A percentile compares a stretch with the other conserved stretches of the same genome.
These are phyloP conservation scores for Alnus glutinosa DNA, from an alignment of 306 rosid species.

Conservation along the genomic window DNA sequence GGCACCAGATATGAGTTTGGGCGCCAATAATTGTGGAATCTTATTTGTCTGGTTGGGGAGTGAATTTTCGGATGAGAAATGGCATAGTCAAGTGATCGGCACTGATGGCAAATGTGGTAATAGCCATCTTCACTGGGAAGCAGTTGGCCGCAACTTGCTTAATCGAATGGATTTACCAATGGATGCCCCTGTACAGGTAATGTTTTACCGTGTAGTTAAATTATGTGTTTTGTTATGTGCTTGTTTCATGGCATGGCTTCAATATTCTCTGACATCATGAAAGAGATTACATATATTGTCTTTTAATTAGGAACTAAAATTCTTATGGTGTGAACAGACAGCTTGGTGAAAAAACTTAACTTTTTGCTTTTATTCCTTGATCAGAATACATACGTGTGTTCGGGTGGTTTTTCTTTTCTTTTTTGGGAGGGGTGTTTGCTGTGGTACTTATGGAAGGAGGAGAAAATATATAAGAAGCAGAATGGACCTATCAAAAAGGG, in stretches of 20 bases:
- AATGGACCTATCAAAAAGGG: neutral
- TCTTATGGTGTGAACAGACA: neutral
- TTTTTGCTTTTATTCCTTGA: neutral
- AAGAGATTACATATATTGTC: neutral
- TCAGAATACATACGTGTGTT: neutral
- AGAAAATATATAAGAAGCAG: no score
- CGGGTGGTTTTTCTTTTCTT: neutral
- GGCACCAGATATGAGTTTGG: constrained; percentile 28
- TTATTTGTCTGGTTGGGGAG: constrained; percentile 48
- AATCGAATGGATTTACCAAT: constrained; percentile 35
- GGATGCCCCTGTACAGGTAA: constrained; percentile 44
- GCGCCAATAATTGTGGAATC: constrained; percentile 4
- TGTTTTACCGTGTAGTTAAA: neutral
- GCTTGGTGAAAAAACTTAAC: neutral
- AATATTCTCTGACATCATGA: neutral
- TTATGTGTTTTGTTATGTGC: neutral
- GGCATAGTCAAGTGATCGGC: constrained; percentile 9
- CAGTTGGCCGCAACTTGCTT: constrained; percentile 32
- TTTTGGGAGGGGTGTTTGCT: no score
- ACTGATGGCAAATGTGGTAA: neutral
- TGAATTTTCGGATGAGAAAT: constrained; percentile 21
- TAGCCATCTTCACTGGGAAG: constrained; percentile 34
- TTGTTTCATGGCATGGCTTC: constrained; percentile 3
- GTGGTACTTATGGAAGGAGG: no score
- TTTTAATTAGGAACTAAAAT: neutral